phyloP scores from a whole-genome alignment of 495 filamentous ascomycete species.

The Glutinoglossum americanum region DNA sequence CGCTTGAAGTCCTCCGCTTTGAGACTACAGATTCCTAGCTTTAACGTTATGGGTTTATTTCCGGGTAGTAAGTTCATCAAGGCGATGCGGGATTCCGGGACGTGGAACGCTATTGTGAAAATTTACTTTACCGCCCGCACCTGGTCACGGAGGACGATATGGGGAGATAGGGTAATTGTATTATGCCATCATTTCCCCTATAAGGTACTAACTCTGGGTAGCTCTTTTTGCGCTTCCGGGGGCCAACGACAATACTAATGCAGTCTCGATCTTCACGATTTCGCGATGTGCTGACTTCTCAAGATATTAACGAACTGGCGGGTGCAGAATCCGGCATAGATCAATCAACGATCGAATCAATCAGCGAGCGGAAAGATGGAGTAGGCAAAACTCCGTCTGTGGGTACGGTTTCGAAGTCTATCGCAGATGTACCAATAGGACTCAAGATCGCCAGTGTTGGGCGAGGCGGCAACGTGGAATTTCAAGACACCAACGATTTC shows the following conservation, averaged over 20 bases:
- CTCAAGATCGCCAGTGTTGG: constrained; percentile 36
- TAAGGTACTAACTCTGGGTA: constrained; percentile 11
- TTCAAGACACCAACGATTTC: constrained; percentile 33
- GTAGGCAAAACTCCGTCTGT: not conserved
- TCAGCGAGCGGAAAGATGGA: constrained; percentile 18
- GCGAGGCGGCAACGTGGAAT: constrained; percentile 44
- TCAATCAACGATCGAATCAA: constrained; percentile 24
- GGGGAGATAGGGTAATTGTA: constrained; percentile 61
- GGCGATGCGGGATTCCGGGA: constrained; percentile 40
- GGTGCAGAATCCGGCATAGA: constrained; percentile 37
- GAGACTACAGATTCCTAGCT: constrained; percentile 54
- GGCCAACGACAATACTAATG: constrained; percentile 63
- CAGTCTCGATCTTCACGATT: constrained; percentile 61
- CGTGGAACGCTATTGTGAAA: constrained; percentile 43
- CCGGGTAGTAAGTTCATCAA: constrained; percentile 47
- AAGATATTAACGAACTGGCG: constrained; percentile 74
- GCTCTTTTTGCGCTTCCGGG: constrained; percentile 76
- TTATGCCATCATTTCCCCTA: not conserved
- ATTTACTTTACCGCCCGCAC: constrained; percentile 45
- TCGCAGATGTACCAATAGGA: constrained; percentile 17
- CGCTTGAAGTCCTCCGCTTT: constrained; percentile 59
- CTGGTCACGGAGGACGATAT: constrained; percentile 58
- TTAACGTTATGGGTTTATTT: constrained; percentile 30
- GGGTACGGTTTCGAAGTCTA: not conserved
- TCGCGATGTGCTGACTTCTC: constrained; percentile 48